phyloP scores from a whole-genome alignment of 768 basidiomycete species.

The Roridomyces roridus region DNA sequence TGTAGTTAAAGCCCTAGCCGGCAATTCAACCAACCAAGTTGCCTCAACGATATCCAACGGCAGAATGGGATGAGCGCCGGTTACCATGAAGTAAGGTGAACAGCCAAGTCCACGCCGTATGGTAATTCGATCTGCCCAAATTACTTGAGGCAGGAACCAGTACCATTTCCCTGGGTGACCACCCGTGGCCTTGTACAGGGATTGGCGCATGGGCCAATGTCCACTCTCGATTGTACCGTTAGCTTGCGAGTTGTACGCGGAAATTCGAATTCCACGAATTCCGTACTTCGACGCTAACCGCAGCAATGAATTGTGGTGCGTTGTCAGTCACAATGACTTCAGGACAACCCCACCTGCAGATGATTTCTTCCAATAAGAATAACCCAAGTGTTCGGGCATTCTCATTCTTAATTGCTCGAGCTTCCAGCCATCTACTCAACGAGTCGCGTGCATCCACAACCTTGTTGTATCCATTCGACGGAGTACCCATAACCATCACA shows the following conservation, averaged over 20 bases:
- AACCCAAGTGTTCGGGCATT: conserved; percentile 25
- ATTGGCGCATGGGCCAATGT: conserved; percentile 34
- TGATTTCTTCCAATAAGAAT: conserved; percentile 36
- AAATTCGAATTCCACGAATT: conserved; percentile 47
- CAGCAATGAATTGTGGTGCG: conserved; percentile 36
- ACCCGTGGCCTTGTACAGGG: no score
- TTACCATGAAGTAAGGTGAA: no score
- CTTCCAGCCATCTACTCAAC: conserved; percentile 29
- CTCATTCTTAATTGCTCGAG: conserved; percentile 26
- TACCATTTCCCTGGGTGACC: no score
- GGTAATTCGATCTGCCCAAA: no score
- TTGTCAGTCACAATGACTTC: conserved; percentile 44
- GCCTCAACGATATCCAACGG: no score
- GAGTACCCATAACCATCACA: conserved; percentile 32
- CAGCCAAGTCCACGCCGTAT: no score
- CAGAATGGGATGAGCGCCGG: no score
- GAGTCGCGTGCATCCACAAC: conserved; percentile 34
- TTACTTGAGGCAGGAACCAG: no score
- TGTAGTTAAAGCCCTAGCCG: no score
- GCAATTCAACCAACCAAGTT: no score
- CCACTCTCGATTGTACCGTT: conserved; percentile 44
- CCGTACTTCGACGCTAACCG: conserved; percentile 30
- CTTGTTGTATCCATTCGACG: conserved; percentile 26
- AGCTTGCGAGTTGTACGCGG: conserved; percentile 46
- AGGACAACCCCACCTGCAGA: conserved; percentile 47